These are phyloP conservation scores for Neofusicoccum sp. DNA, from an alignment of 2,329 filamentous ascomycete genomes.

Conservation along the genomic window DNA sequence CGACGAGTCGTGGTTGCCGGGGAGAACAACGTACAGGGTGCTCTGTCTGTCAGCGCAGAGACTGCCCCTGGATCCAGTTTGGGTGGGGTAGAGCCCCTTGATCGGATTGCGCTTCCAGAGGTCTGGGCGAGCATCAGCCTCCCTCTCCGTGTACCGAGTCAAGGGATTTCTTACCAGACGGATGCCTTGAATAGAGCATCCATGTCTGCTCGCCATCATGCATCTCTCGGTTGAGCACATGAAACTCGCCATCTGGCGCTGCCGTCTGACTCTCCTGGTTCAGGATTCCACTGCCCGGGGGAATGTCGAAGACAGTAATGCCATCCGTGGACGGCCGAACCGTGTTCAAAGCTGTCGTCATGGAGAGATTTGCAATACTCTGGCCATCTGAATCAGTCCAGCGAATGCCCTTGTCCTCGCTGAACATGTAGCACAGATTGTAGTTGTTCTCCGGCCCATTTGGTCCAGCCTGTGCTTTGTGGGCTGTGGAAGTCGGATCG, in stretches of 20 bases:
- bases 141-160: neutral
- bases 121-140: neutral
- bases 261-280: slow-evolving; percentile 56
- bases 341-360: neutral
- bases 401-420: slow-evolving; percentile 47
- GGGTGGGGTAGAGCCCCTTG: neutral
- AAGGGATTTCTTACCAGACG: neutral
- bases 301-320: slow-evolving; percentile 50
- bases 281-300: slow-evolving; percentile 50
- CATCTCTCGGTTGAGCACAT: slow-evolving; percentile 53
- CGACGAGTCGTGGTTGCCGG: slow-evolving; percentile 1
- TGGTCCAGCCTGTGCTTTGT: slow-evolving; percentile 8
- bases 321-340: slow-evolving; percentile 46
- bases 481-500: neutral
- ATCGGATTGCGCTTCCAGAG: slow-evolving; percentile 1
- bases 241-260: slow-evolving; percentile 50
- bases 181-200: slow-evolving; percentile 1
- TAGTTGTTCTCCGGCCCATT: slow-evolving; percentile 46
- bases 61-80: slow-evolving; percentile 2
- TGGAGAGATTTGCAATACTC: slow-evolving; percentile 42
- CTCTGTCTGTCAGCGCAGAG: neutral
- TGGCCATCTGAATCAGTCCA: slow-evolving; percentile 48
- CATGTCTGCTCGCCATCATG: neutral
- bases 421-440: slow-evolving; percentile 54
- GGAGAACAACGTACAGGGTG: neutral